Base-by-base conservation (phyloP, 768 basidiomycete genomes). In the Phanerodontia chrysosporium region DNA sequence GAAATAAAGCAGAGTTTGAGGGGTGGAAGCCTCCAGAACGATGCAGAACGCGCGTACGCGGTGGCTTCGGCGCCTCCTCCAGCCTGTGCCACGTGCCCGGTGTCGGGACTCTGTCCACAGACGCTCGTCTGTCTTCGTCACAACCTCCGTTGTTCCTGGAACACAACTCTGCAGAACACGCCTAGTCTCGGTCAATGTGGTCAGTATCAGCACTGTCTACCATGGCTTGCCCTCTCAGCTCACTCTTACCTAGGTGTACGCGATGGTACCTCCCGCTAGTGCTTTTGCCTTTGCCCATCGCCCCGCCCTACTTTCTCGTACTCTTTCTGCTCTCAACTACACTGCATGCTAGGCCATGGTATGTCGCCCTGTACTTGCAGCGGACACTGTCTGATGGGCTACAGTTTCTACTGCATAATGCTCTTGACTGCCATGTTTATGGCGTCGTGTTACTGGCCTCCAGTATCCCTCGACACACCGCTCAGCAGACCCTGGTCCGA, bases 371-470 rank as follows among this genome's bases (percentile, higher is more conserved):
- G 59, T 63, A 51, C 25, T 21, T 35, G 14, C 39, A 14, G 21
- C 51, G 44, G 48, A 24, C 57, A 29, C 25, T 27, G 8, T 30
- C 39, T 42, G 4, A 42, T 18, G 35, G 7, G 58, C 6, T 48
- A 1, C 59, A 94, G 92, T 66, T 91, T 92, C 70, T 94, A 94
- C 70, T 94, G 92, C 77, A 87, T 94, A 56, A 78, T 91, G 24
- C 80, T 94, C 22, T 83, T 94, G 14, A 80, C 84, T 0, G 88
- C 91, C n/a, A 80, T 93, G 51, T 93, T 92, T 70, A 78, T 91
- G 60, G 89, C 92, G 16, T 89, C 92, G 18, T 94, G 92, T 70
- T 92, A 92, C 72, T 93, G 92, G 92, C 89, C 90, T 62, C 89
- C 92, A 29, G 83, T 91, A 58, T 82, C 86, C 24, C 70, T 85